These are phyloP conservation scores for Ustilago nuda DNA, from an alignment of 1,284 basidiomycete species.

Conservation along the genomic window DNA sequence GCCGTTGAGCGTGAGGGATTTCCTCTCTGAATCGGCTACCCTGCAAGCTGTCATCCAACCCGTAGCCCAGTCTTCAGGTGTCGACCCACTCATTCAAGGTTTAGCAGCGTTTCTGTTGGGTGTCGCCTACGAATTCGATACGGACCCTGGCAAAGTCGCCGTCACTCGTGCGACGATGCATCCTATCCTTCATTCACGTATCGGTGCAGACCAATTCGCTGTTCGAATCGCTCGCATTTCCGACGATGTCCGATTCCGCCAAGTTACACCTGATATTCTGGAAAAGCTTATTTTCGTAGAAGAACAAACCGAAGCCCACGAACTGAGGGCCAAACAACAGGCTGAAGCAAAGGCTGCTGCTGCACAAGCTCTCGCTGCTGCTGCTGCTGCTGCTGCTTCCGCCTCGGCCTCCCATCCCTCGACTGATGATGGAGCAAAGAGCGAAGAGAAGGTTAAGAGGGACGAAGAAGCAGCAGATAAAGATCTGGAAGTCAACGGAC, in stretches of 20 bases:
- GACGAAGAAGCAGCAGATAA: slow-evolving; percentile 48
- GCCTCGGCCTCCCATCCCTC: background rate
- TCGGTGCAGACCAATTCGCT: slow-evolving; percentile 86
- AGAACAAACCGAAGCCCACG: slow-evolving; percentile 56
- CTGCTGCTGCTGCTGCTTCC: slow-evolving; percentile 29
- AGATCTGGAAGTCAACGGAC: slow-evolving; percentile 46
- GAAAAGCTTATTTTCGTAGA: slow-evolving; percentile 46
- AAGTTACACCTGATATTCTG: slow-evolving; percentile 82
- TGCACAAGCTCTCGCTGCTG: slow-evolving; percentile 18
- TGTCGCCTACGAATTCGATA: slow-evolving; percentile 77
- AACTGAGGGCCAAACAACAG: slow-evolving; percentile 50
- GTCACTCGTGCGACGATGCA: slow-evolving; percentile 62
- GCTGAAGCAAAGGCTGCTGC: slow-evolving; percentile 46
- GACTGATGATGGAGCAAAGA: slow-evolving; percentile 1
- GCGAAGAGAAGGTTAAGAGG: slow-evolving; percentile 36
- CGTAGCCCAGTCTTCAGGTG: slow-evolving; percentile 86
- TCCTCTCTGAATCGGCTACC: slow-evolving; percentile 87
- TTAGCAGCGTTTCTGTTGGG: slow-evolving; percentile 92
- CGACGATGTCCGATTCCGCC: slow-evolving; percentile 90
- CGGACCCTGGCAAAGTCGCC: slow-evolving; percentile 47
- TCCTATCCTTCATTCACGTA: slow-evolving; percentile 82
- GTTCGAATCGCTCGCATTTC: slow-evolving; percentile 86
- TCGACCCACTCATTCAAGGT: slow-evolving; percentile 88
- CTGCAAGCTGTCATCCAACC: slow-evolving; percentile 84
- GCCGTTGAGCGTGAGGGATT: slow-evolving; percentile 84